phyloP scores from a whole-genome alignment of 164 flowering plant species.

The Akebia trifoliata region DNA sequence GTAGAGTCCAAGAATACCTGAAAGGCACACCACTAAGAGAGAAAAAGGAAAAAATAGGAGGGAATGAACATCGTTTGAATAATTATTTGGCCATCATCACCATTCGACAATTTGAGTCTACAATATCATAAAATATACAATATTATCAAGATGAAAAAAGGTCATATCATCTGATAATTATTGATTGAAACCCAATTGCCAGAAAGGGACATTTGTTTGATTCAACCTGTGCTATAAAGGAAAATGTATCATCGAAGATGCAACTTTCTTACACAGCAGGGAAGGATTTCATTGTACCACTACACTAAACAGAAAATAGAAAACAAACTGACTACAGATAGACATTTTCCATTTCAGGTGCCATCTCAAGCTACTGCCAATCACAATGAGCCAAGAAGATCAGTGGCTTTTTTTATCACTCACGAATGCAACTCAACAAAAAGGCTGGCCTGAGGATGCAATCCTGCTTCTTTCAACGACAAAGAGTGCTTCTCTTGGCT shows the following conservation, averaged over 20 bases:
- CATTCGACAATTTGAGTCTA: too few species aligned
- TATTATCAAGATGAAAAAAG: too few species aligned
- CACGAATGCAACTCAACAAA: slow-evolving; percentile 64
- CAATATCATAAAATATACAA: too few species aligned
- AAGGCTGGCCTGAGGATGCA: slow-evolving; percentile 96
- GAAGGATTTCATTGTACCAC: slow-evolving; percentile 1
- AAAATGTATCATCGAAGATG: not conserved
- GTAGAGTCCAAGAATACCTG: too few species aligned
- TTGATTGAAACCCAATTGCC: not conserved
- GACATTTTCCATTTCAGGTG: slow-evolving; percentile 6
- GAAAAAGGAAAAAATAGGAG: too few species aligned
- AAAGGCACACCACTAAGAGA: too few species aligned
- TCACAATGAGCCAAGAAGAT: not conserved
- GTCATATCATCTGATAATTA: too few species aligned
- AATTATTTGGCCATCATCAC: too few species aligned
- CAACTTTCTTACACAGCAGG: slow-evolving; percentile 1
- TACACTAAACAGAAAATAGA: not conserved
- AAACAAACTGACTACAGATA: not conserved
- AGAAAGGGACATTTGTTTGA: slow-evolving; percentile 1
- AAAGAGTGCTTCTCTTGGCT: slow-evolving; percentile 60
- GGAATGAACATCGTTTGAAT: too few species aligned
- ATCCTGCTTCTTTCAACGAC: slow-evolving; percentile 79
- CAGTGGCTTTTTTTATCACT: slow-evolving; percentile 4
- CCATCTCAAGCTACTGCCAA: slow-evolving; percentile 7
- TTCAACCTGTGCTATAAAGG: slow-evolving; percentile 1